These are phyloP conservation scores for Annulohypoxylon bovei DNA, from an alignment of 495 filamentous ascomycete genomes.

Conservation along the genomic window DNA sequence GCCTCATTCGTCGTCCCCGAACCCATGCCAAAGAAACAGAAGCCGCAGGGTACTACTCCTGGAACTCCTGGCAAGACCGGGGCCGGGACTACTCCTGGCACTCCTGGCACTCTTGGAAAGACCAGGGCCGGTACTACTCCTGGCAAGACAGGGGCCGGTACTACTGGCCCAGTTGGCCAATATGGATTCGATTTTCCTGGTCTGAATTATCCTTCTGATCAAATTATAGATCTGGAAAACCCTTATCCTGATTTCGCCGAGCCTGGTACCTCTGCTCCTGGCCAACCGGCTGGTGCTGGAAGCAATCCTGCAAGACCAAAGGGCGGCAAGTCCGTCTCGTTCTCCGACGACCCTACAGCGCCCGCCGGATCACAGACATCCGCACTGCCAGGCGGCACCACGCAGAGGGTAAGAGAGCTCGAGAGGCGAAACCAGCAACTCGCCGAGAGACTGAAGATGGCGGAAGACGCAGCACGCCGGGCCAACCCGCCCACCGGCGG, in stretches of 20 bases:
- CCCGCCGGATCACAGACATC: neutral
- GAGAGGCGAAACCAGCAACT: neutral
- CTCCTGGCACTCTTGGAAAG: neutral
- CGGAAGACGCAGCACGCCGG: neutral
- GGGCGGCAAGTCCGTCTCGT: neutral
- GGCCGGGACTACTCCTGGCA: neutral
- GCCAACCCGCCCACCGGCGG: no score
- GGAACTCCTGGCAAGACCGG: neutral
- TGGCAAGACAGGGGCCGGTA: neutral
- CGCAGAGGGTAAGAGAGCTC: neutral
- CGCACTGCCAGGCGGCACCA: no score
- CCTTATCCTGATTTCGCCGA: no score
- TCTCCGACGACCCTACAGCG: neutral
- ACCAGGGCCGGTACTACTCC: neutral
- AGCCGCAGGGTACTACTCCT: neutral
- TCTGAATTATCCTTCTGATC: no score
- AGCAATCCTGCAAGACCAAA: no score
- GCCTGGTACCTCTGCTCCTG: neutral
- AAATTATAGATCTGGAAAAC: no score
- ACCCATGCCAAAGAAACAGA: neutral
- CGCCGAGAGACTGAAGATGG: neutral
- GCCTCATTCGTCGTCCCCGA: constrained; percentile 6
- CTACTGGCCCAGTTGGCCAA: neutral
- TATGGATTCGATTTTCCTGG: no score
- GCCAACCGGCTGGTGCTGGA: neutral